Percentiles rank a stretch among this genome's conserved stretches.
These are phyloP conservation scores for Furcasterigmium sp. DNA, from an alignment of 2,329 filamentous ascomycete genomes.

Conservation along the genomic window DNA sequence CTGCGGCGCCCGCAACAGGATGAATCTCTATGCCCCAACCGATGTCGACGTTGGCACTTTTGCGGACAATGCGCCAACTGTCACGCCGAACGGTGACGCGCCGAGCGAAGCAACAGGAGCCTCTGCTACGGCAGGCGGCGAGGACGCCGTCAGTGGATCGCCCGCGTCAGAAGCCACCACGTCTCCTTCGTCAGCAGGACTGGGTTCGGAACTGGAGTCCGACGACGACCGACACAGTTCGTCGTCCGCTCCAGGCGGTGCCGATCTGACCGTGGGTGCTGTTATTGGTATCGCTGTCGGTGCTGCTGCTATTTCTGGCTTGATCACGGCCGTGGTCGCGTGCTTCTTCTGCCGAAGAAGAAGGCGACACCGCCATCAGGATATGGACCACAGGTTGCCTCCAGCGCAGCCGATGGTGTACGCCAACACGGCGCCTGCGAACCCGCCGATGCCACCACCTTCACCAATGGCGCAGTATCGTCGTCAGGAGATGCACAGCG, in stretches of 20 bases:
- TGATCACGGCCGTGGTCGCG: slow-evolving; percentile 3
- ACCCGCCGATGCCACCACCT: too few relatives aligned
- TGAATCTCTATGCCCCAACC: slow-evolving; percentile 9
- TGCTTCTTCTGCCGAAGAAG: slow-evolving; percentile 5
- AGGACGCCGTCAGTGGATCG: too few relatives aligned
- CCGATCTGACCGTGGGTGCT: neutral
- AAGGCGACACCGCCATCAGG: neutral
- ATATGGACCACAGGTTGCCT: neutral
- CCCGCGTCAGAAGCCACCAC: too few relatives aligned
- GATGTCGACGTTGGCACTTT: neutral
- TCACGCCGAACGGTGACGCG: too few relatives aligned
- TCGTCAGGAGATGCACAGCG: too few relatives aligned
- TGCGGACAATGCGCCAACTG: too few relatives aligned
- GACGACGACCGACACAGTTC: neutral
- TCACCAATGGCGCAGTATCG: too few relatives aligned
- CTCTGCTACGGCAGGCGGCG: too few relatives aligned
- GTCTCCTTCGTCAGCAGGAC: too few relatives aligned
- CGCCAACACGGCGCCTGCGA: too few relatives aligned
- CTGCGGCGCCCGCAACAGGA: slow-evolving; percentile 1
- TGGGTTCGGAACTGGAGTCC: too few relatives aligned
- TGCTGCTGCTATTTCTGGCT: slow-evolving; percentile 1
- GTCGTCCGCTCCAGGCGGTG: slow-evolving; percentile 1
- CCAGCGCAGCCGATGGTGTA: neutral
- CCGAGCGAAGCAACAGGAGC: too few relatives aligned
- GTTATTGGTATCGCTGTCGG: slow-evolving; percentile 6